Conservation (phyloP, 2,329 filamentous ascomycete species). For the Aspergillus sp. region DNA sequence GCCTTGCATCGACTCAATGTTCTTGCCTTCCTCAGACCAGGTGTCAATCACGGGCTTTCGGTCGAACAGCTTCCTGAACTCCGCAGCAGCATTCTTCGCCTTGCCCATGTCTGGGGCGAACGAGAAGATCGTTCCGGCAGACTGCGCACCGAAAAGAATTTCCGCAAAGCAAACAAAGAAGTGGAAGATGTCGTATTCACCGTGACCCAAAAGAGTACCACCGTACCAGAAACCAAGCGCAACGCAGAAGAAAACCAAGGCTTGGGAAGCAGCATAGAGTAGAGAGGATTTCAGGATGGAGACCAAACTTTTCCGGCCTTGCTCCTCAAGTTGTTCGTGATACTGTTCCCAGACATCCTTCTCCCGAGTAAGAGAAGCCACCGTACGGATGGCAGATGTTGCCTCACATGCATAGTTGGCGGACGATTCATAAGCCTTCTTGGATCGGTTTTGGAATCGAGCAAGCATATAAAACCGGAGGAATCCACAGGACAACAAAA, state of each 20-base stretch:
- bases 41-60: conserved; percentile 73
- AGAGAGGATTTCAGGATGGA: conserved; percentile 70
- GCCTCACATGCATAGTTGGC: conserved; percentile 89
- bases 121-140: conserved; percentile 80
- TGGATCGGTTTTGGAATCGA: conserved; percentile 70
- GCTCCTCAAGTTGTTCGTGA: conserved; percentile 56
- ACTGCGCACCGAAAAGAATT: conserved; percentile 86
- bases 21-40: conserved; percentile 65
- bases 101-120: conserved; percentile 93
- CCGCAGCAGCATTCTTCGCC: conserved; percentile 72
- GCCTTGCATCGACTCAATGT: conserved; percentile 60
- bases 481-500: conserved; percentile 75
- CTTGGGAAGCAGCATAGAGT: conserved; percentile 80
- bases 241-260: conserved; percentile 72
- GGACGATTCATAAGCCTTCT: conserved; percentile 70
- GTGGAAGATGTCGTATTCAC: conserved; percentile 70
- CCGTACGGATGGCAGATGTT: conserved; percentile 87
- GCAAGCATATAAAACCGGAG: conserved; percentile 80
- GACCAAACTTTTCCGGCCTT: conserved; percentile 61
- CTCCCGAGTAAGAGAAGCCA: conserved; percentile 84
- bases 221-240: conserved; percentile 93
- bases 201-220: conserved; percentile 62
- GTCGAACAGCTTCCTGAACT: conserved; percentile 79
- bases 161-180: conserved; percentile 90
- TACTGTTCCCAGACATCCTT: conserved; percentile 70